Base-by-base conservation (phyloP, 768 basidiomycete species). In the Polyporus arcularius region DNA sequence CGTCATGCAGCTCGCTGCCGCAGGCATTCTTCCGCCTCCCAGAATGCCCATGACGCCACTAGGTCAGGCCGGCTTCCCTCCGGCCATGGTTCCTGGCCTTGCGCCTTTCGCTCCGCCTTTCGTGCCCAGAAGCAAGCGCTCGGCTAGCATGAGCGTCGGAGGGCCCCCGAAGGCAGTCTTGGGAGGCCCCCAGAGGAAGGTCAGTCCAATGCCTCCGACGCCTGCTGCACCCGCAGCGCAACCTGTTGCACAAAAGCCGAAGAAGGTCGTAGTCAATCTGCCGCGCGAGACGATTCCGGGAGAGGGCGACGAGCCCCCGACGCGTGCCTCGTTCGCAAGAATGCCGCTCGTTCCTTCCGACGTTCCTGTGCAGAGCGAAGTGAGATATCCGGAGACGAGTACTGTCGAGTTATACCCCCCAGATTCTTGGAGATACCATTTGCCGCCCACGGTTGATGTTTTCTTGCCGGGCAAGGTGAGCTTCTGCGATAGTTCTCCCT, bases 101-200 rank as follows among this genome's bases (percentile, higher is more conserved):
- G 59, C 59, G 18, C 54, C 77, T 71, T 55, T 78, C 76, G 61
- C 79, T 35, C 70, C 53, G 57, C 85, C 82, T 3, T 87, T 85
- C 65, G 80, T 82, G 7, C 83, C 81, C 31, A 76, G 88, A 57
- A 88, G 80, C 69, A 80, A 88, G 71, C 80, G 90, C 45, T 83
- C 89, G 58, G 82, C 80, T 15, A 83, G 82, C 63, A 63, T 88
- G 46, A 90, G 87, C 70, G 84, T 89, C 43, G 92, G 92, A 12
- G 92, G 92, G 7, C 92, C 92, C n/a, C 92, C 92, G 9, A 94
- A 94, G 72, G 92, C 92, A 0, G 82, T 85, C 0, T 75, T 94
- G 2, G 92, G 92, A 16, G 92, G 92, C 0, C 91, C 89, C 12
- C 83, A 85, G 47, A 83, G 89, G 47, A 94, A 90, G 74, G 79